These are phyloP conservation scores for Aspergillus ellipticus DNA, from an alignment of 495 filamentous ascomycete genomes.

Conservation along the genomic window DNA sequence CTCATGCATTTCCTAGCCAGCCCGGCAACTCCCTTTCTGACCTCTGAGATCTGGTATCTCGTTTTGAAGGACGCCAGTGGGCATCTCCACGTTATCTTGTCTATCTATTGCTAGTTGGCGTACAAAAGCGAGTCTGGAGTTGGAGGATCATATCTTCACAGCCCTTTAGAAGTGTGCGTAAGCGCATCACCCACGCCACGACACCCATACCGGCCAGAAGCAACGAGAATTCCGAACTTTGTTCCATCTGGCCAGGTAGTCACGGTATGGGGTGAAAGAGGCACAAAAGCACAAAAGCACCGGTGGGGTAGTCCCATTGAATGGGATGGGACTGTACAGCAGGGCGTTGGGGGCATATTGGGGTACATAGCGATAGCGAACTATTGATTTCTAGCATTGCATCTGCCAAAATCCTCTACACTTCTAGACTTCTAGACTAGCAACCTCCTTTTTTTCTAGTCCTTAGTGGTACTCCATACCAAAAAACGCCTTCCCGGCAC, in stretches of 20 bases:
- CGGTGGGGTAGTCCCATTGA: background rate
- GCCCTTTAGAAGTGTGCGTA: conserved; percentile 8
- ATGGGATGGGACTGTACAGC: conserved; percentile 13
- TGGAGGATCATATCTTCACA: conserved; percentile 5
- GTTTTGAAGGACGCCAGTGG: conserved; percentile 2
- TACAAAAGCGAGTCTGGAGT: conserved; percentile 16
- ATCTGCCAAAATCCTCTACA: no score
- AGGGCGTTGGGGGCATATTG: conserved; percentile 10
- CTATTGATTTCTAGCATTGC: background rate
- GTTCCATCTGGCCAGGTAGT: background rate
- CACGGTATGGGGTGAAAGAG: conserved; percentile 7
- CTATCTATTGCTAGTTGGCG: conserved; percentile 17
- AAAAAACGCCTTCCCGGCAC: no score
- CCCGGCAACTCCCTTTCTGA: conserved; percentile 7
- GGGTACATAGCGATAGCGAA: conserved; percentile 17
- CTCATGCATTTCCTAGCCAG: background rate
- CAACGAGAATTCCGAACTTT: background rate
- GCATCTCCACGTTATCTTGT: conserved; percentile 7
- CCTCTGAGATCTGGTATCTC: conserved; percentile 5
- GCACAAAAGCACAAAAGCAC: background rate
- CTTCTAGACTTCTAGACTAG: no score
- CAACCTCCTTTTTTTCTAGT: no score
- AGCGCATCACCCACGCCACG: conserved; percentile 7
- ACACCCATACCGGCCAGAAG: conserved; percentile 2
- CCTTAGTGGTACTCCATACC: no score